Percentiles rank a stretch among this genome's conserved stretches.
phyloP scores from a whole-genome alignment of 805 yeast species.

The Brettanomyces bruxellensis region DNA sequence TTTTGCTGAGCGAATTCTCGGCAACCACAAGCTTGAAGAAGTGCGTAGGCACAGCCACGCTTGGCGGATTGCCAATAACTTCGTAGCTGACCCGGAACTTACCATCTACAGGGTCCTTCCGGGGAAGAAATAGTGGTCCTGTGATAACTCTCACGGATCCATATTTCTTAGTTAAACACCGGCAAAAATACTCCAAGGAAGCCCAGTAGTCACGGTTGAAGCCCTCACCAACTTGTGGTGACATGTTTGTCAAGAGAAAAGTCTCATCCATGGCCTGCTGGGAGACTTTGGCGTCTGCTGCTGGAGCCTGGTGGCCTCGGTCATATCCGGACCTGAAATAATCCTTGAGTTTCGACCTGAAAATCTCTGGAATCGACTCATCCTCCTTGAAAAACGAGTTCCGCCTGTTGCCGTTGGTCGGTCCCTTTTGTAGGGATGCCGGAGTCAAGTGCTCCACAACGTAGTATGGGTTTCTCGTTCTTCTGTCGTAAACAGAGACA shows the following conservation, averaged over 20 bases:
- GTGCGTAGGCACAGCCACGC: conserved; percentile 94
- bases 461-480: conserved; percentile 78
- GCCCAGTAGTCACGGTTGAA: conserved; percentile 98
- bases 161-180: conserved; percentile 67
- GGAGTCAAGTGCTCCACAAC: conserved; percentile 81
- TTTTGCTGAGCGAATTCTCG: conserved; percentile 40
- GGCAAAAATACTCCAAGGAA: conserved; percentile 81
- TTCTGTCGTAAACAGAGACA: conserved; percentile 78
- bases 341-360: conserved; percentile 71
- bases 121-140: conserved; percentile 89
- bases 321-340: conserved; percentile 94
- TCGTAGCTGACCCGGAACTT: conserved; percentile 81
- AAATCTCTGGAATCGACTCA: conserved; percentile 64
- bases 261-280: conserved; percentile 95
- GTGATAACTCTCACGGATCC: conserved; percentile 78
- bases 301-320: conserved; percentile 96
- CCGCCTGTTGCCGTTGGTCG: conserved; percentile 59
- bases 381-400: conserved; percentile 84
- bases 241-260: conserved; percentile 78
- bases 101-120: conserved; percentile 61
- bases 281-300: conserved; percentile 89
- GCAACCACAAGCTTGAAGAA: conserved; percentile 88
- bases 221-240: conserved; percentile 97
- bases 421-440: conserved; percentile 45
- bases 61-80: conserved; percentile 94